Evolutionary conservation across 164 flowering plant species (phyloP), one percentile per base, ranked within the genome.

Genomic region (Umbellularia californica): DNA sequence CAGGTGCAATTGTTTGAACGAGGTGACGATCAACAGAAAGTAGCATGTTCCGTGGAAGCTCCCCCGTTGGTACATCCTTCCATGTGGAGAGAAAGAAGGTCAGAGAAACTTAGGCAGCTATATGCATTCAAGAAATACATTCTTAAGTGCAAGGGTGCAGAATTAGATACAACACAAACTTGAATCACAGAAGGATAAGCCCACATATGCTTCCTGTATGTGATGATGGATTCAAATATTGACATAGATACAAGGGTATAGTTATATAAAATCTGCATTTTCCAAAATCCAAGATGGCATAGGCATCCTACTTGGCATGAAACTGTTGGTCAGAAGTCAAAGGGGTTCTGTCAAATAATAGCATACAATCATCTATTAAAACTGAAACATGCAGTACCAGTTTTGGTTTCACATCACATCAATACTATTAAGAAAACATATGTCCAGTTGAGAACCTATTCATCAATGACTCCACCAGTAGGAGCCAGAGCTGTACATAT

Each of bases 31-130:
- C 99, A 41, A 94, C 87, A 5, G 99, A 94, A 2, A 96, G 91
- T 64, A 96, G 93, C 82, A 91, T 88, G 84, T 96, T 94, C 69
- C 99, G 88, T 2, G 99, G 99, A 79, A 96, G 93, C 85, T 96
- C 99, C 28, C 99, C 99, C 78, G 98, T 94, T 20, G 99, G 99
- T 3, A 96, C 99, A 88, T 96, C 98, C 99, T 95, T 74, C 64
- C 71, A 83, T 62, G 78, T 25, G 50, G 77, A 74, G 70, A 25
- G 62, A 50, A 71, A 66, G 10, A 24, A 33, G 0, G 68, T 20
- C 52, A 13, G 28, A 28, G 58, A 35, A 51, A 71, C 17, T 25
- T 28, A 66, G 47, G 22, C 1, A 15, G 20, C 30, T 30, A 27
- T 14, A 66, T 25, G 35, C 69, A 27, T 15, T 55, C 1, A 55